These are phyloP conservation scores for Carpinus viminea DNA, from an alignment of 306 rosid species.

Conservation along the genomic window DNA sequence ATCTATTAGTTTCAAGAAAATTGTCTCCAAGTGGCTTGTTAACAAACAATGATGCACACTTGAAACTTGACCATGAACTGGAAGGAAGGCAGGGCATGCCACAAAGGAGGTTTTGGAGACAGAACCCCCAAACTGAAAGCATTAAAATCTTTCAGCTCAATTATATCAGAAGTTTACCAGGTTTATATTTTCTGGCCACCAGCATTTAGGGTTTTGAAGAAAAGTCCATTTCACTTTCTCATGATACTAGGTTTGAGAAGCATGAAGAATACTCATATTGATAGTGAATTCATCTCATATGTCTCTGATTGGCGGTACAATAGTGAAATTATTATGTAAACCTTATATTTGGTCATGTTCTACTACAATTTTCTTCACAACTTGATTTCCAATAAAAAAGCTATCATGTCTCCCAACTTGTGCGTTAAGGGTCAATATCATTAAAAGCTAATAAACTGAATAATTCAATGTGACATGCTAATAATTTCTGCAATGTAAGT, in stretches of 20 bases:
- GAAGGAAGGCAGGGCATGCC: not conserved
- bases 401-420: no score
- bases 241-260: not conserved
- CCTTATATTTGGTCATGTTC: not conserved
- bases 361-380: not conserved
- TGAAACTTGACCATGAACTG: not conserved
- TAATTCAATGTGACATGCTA: no score
- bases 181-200: not conserved
- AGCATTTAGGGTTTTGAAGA: not conserved
- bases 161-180: not conserved
- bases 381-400: no score
- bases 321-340: not conserved
- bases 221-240: not conserved
- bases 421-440: no score
- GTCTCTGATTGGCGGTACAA: not conserved
- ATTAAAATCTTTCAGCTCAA: not conserved
- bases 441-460: no score
- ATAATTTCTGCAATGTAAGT: not conserved
- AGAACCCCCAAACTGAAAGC: no score
- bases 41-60: not conserved
- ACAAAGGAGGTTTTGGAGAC: not conserved
- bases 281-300: not conserved
- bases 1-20: not conserved
- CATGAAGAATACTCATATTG: not conserved
- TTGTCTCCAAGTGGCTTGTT: not conserved